A percentile compares a stretch with the other conserved stretches of the same genome.
phyloP scores from a whole-genome alignment of 2,329 filamentous ascomycete species.

The Botryotinia globosa region DNA sequence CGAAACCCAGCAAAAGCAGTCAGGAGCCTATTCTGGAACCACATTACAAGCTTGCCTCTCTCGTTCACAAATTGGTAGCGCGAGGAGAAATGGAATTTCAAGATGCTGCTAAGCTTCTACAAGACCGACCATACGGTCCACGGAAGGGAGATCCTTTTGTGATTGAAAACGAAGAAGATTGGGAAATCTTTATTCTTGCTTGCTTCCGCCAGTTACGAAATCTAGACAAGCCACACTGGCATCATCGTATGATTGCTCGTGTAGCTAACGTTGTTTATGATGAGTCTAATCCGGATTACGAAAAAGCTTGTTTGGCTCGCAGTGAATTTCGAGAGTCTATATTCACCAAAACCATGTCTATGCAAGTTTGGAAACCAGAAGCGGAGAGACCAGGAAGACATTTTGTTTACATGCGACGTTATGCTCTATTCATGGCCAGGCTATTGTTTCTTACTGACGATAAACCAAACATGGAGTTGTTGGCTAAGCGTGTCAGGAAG shows the following conservation, averaged over 20 bases:
- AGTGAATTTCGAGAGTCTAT: constrained; percentile 66
- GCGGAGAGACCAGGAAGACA: constrained; percentile 67
- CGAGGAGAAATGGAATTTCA: constrained; percentile 29
- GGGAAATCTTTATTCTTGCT: constrained; percentile 58
- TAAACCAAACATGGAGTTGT: constrained; percentile 57
- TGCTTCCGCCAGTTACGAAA: constrained; percentile 35
- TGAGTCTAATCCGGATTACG: constrained; percentile 47
- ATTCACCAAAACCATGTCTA: constrained; percentile 71
- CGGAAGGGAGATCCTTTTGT: constrained; percentile 35
- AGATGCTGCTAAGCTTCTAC: constrained; percentile 39
- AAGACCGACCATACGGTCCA: constrained; percentile 36
- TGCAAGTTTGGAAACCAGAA: constrained; percentile 73
- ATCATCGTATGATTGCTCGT: constrained; percentile 67
- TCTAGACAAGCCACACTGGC: constrained; percentile 71
- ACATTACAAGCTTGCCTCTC: constrained; percentile 67
- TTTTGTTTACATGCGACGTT: constrained; percentile 71
- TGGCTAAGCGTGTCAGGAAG: constrained; percentile 62
- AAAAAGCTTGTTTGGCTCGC: constrained; percentile 53
- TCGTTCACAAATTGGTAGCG: constrained; percentile 64
- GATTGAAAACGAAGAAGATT: constrained; percentile 44
- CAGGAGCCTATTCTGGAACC: constrained; percentile 67
- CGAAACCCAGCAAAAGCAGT: constrained; percentile 57
- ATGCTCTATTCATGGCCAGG: constrained; percentile 63
- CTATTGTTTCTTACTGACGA: constrained; percentile 62
- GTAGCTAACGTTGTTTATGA: constrained; percentile 61